These are phyloP conservation scores for Penicillium cosmopolitanum DNA, from an alignment of 495 filamentous ascomycete genomes.

Conservation along the genomic window DNA sequence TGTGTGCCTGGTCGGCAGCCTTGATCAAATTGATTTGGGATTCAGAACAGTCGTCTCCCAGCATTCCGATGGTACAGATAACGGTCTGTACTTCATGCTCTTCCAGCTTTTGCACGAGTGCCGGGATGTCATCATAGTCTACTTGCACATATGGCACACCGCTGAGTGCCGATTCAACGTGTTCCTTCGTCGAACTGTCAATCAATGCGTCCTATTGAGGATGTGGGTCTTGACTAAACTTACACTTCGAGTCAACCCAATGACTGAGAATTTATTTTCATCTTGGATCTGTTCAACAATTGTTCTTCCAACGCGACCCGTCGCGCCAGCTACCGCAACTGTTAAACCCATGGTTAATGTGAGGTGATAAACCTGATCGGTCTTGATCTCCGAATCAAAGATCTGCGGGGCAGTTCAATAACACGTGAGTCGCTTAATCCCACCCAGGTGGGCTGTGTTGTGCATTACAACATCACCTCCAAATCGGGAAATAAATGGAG, in stretches of 20 bases:
- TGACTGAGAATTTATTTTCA: slow-evolving; percentile 10
- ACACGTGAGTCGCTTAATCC: slow-evolving; percentile 14
- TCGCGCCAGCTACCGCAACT: slow-evolving; percentile 18
- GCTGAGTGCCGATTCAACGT: slow-evolving; percentile 14
- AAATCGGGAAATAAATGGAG: not conserved
- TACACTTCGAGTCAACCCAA: slow-evolving; percentile 13
- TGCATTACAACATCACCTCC: not conserved
- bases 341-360: slow-evolving; percentile 12
- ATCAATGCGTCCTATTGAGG: not conserved
- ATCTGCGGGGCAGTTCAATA: slow-evolving; percentile 7
- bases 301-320: slow-evolving; percentile 13
- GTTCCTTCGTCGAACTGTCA: slow-evolving; percentile 5
- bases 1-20: slow-evolving; percentile 9
- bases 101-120: slow-evolving; percentile 11
- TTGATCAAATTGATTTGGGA: slow-evolving; percentile 14
- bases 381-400: not conserved
- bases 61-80: slow-evolving; percentile 16
- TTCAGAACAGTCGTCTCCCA: slow-evolving; percentile 14
- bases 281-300: slow-evolving; percentile 17
- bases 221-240: not conserved
- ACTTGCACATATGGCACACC: slow-evolving; percentile 15
- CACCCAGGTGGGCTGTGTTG: slow-evolving; percentile 1
- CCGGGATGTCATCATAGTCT: slow-evolving; percentile 13
- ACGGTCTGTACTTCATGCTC: slow-evolving; percentile 14
- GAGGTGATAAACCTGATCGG: slow-evolving; percentile 3